Percentiles rank a stretch among this genome's conserved stretches.
Evolutionary conservation across 1,139 yeast genomes (phyloP).

Genomic region (Lodderomyces metapsilosis): DNA sequence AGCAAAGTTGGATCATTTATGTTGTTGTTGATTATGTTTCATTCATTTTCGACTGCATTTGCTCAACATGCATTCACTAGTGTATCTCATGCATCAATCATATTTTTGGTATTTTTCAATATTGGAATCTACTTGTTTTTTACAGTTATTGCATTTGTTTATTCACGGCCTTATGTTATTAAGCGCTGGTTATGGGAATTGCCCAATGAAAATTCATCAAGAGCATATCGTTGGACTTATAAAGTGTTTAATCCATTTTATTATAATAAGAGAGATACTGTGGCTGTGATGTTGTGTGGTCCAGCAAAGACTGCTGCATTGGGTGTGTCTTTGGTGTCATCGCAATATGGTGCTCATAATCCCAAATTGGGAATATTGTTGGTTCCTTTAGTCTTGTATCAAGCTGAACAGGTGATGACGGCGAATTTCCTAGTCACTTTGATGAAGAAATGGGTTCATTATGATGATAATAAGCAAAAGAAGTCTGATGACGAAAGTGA

Average conservation of each 20-base stretch:
- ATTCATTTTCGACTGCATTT: slow-evolving; percentile 87
- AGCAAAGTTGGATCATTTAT: slow-evolving; percentile 75
- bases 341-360: slow-evolving; percentile 72
- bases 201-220: slow-evolving; percentile 47
- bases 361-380: slow-evolving; percentile 66
- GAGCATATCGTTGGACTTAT: slow-evolving; percentile 38
- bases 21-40: slow-evolving; percentile 76
- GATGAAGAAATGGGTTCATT: slow-evolving; percentile 65
- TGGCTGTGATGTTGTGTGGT: slow-evolving; percentile 80
- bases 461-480: slow-evolving; percentile 25
- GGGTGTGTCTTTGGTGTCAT: slow-evolving; percentile 76
- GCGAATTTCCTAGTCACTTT: slow-evolving; percentile 69
- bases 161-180: slow-evolving; percentile 63
- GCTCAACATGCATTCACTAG: slow-evolving; percentile 73
- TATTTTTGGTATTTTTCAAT: slow-evolving; percentile 78
- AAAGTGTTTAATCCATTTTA: slow-evolving; percentile 61
- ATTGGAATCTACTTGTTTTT: slow-evolving; percentile 74
- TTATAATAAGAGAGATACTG: slow-evolving; percentile 68
- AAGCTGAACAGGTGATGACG: slow-evolving; percentile 79
- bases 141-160: slow-evolving; percentile 56
- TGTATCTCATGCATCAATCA: slow-evolving; percentile 66
- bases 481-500: slow-evolving; percentile 15
- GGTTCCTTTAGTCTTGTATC: slow-evolving; percentile 81
- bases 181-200: slow-evolving; percentile 38
- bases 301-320: slow-evolving; percentile 92